Percentiles rank a stretch among this genome's conserved stretches.
Conservation (phyloP, 2,329 filamentous ascomycete genomes). For the Diaporthe longicolla region DNA sequence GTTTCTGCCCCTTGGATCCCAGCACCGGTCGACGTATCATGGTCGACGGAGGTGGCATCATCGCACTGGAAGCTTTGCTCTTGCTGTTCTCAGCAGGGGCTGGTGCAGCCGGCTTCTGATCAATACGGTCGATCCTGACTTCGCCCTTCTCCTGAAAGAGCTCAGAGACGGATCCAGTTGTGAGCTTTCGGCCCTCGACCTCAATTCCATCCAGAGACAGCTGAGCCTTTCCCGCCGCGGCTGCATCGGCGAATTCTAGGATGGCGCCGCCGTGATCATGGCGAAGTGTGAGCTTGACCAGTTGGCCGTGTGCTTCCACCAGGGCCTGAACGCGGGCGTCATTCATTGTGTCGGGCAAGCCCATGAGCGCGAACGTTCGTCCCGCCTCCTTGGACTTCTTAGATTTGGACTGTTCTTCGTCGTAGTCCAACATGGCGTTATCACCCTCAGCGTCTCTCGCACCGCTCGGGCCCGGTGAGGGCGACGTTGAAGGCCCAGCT, state of each 20-base stretch:
- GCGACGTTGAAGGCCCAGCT: conserved; percentile 51
- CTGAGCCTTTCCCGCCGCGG: conserved; percentile 80
- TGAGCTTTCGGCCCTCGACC: conserved; percentile 68
- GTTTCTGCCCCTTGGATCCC: conserved; percentile 48
- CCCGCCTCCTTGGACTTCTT: conserved; percentile 45
- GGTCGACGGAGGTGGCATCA: conserved; percentile 61
- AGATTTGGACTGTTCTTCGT: conserved; percentile 27
- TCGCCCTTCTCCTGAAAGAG: conserved; percentile 66
- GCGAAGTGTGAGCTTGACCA: conserved; percentile 83
- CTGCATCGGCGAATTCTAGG: conserved; percentile 81
- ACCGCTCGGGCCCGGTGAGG: conserved; percentile 52
- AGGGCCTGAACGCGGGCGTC: conserved; percentile 84
- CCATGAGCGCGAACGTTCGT: conserved; percentile 81
- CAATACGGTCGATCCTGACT: conserved; percentile 58
- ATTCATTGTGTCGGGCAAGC: conserved; percentile 92
- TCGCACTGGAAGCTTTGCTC: conserved; percentile 47
- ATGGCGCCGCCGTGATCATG: conserved; percentile 89
- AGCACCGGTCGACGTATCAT: conserved; percentile 56
- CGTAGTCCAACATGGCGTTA: conserved; percentile 54
- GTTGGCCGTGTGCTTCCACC: conserved; percentile 77
- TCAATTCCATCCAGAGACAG: conserved; percentile 69
- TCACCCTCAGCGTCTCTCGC: conserved; percentile 54
- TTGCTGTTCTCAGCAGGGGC: conserved; percentile 50
- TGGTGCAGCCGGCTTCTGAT: conserved; percentile 51
- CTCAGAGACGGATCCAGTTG: conserved; percentile 68